Base-by-base conservation (phyloP, 2,329 filamentous ascomycete genomes). In the Eutypa lata region DNA sequence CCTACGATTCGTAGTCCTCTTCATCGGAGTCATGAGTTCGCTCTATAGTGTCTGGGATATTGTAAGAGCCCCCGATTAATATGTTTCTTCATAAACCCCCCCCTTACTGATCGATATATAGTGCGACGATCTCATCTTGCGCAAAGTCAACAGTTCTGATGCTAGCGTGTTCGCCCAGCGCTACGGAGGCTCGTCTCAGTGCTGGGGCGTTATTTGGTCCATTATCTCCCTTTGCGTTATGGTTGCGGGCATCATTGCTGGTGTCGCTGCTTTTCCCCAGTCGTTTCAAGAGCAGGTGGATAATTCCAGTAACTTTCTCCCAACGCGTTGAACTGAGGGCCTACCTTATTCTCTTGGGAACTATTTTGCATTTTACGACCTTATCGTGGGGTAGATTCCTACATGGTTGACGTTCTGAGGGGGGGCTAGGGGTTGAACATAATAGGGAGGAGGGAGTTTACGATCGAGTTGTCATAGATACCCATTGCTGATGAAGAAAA, bases 31-130 rank as follows among this genome's bases (percentile, higher is more conserved):
- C 61, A 91, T 92, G 89, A 88, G 84, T 7, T 86, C 84, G 2
- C 78, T 92, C 1, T 92, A 92, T 70, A 89, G 86, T 58, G 88
- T 89, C 5, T 92, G 89, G 89, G 89, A 92, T 74, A 92, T 92
- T 60, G 78, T 80, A 63, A 71, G 78, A 65, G 47, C 14, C 47
- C 26, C 48, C 26, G 26, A 31, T 31, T n/a, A n/a, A n/a, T n/a
- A n/a, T n/a, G n/a, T n/a, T n/a, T n/a, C n/a, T n/a, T n/a, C n/a
- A n/a, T n/a, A n/a, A n/a, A n/a, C n/a, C n/a, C n/a, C 26, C 26
- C 7, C 38, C 31, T 18, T 43, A 13, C 4, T 40, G 43, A 43
- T 18, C 53, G 51, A 45, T 54, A 42, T 48, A 8, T 44, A 82
- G 78, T 91, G 88, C 69, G 89, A 93, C 65, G 89, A 93, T 61